These are phyloP conservation scores for Sorghum bicolor DNA, from an alignment of 176 grass and related monocot genomes.

Conservation along the genomic window DNA sequence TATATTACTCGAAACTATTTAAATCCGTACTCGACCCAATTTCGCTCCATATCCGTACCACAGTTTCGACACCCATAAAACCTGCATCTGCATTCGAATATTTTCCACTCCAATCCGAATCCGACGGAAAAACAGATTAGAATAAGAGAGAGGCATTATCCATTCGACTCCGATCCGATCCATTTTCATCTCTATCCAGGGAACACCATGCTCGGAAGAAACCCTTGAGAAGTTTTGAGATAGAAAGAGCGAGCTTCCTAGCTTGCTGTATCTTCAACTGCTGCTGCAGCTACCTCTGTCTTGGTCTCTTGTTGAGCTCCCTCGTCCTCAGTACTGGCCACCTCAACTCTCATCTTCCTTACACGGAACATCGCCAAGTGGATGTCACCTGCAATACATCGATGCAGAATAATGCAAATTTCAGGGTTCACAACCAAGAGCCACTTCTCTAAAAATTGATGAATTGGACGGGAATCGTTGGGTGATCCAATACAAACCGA, in stretches of 20 bases:
- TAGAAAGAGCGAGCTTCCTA: neutral
- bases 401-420: neutral
- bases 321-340: neutral
- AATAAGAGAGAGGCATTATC: too few relatives aligned
- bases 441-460: neutral
- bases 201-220: too few relatives aligned
- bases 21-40: too few relatives aligned
- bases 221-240: too few relatives aligned
- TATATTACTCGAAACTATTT: too few relatives aligned
- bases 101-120: too few relatives aligned
- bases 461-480: neutral
- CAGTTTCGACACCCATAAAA: too few relatives aligned
- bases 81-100: too few relatives aligned
- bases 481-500: conserved; percentile 33
- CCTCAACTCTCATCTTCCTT: conserved; percentile 33
- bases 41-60: too few relatives aligned
- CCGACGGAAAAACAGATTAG: too few relatives aligned
- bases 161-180: too few relatives aligned
- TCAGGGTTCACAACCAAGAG: neutral
- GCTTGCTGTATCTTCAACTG: conserved; percentile 26
- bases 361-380: conserved; percentile 76
- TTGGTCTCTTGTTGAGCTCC: conserved; percentile 9
- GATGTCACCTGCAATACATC: conserved; percentile 42
- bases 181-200: too few relatives aligned
- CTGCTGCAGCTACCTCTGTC: conserved; percentile 25